Evolutionary conservation across 83 land plant genomes (phyloP).

Genomic region (Thuja plicata): DNA sequence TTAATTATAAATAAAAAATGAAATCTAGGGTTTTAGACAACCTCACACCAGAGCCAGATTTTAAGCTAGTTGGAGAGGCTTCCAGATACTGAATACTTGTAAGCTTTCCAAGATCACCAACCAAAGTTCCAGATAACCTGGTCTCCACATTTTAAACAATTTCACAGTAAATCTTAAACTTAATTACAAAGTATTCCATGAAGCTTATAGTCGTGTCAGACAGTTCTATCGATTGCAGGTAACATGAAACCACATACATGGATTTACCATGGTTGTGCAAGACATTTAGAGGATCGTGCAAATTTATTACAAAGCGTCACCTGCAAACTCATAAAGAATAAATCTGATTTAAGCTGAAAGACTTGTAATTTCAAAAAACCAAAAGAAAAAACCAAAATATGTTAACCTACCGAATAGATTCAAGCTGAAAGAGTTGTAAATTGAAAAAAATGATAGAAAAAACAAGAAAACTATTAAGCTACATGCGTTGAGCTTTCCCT

Average conservation of each 20-base stretch:
- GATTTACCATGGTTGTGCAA: constrained; percentile 59
- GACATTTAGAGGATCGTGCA: constrained; percentile 45
- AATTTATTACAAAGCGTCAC: constrained; percentile 42
- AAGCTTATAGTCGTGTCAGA: too few species aligned
- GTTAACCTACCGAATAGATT: too few species aligned
- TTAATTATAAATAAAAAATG: too few species aligned
- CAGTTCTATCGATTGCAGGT: too few species aligned
- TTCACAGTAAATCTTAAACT: not conserved
- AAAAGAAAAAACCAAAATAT: too few species aligned
- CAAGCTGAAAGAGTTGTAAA: too few species aligned
- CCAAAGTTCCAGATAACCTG: constrained; percentile 38
- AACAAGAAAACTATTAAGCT: too few species aligned
- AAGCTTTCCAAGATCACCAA: constrained; percentile 50
- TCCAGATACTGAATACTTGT: constrained; percentile 43
- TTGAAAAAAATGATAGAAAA: too few species aligned
- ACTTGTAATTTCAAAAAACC: too few species aligned
- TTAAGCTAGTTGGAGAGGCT: constrained; percentile 8
- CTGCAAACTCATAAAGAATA: not conserved
- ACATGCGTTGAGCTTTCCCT: too few species aligned
- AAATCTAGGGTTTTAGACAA: not conserved
- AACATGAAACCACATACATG: constrained; percentile 43
- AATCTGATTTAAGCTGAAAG: too few species aligned
- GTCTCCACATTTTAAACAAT: constrained; percentile 24
- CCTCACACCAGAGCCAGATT: too few species aligned
- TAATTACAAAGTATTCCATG: not conserved